Evolutionary conservation across 2,329 filamentous ascomycete genomes (phyloP), one percentile per base, ranked within the genome.

Genomic region (Xylaria digitata): DNA sequence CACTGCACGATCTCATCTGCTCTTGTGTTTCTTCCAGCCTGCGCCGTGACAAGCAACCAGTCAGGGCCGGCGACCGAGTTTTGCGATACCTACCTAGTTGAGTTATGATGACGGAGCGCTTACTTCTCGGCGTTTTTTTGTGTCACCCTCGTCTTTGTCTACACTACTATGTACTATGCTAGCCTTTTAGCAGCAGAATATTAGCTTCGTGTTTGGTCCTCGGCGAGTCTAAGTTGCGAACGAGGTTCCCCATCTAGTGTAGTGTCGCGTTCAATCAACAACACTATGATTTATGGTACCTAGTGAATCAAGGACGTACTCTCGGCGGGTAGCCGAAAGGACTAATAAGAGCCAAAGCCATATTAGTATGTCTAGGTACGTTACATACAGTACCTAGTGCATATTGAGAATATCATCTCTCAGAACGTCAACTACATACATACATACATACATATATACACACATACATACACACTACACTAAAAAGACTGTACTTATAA

Each of bases 1-100:
- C 40, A 58, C 67, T 70, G 65, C 67, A 56, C 59, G 60, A 70
- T 71, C 69, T 68, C 65, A 63, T 65, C 64, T 70, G 42, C 58
- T 49, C 40, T 62, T 63, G 58, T 64, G 45, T 67, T 43, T 50
- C 55, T 45, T 19, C 30, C 45, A 34, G 17, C 57, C 53, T 48
- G 56, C 57, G 58, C 43, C 48, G 48, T 55, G 53, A 19, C 46
- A 60, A 45, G 23, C 34, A 42, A 34, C 48, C 53, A 63, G 45
- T 45, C 67, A 66, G 52, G 56, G 46, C 59, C 67, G 67, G 63
- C 67, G 56, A 63, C 66, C 63, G 63, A 67, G 55, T 46, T 63
- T 61, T 60, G 54, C 63, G 50, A 68, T 63, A 61, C 58, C 59
- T 66, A 63, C 63, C 63, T 63, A 66, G 54, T 68, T 66, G 45